Evolutionary conservation across 2,329 filamentous ascomycete genomes (phyloP).

Genomic region (Pseudogymnoascus sp.): DNA sequence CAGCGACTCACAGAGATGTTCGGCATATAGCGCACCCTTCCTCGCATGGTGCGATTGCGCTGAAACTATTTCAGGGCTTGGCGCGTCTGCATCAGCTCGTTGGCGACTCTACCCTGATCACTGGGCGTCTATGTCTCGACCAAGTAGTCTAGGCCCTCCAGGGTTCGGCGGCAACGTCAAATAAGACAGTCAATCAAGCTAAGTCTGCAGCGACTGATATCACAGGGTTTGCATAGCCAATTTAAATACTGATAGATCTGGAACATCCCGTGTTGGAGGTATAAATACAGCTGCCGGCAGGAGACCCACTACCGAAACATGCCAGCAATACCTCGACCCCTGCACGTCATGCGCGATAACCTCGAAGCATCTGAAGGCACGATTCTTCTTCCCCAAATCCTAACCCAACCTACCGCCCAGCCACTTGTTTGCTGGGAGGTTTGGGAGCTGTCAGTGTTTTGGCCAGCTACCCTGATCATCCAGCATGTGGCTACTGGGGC

Average conservation of each 20-base stretch:
- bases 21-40: neutral
- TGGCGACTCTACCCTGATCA: neutral
- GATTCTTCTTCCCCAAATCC: neutral
- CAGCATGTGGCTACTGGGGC: neutral
- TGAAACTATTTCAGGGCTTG: constrained; percentile 4
- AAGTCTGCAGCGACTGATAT: neutral
- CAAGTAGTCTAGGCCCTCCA: neutral
- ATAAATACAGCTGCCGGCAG: neutral
- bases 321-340: neutral
- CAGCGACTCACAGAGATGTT: neutral
- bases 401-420: neutral
- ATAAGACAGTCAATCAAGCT: neutral
- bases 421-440: neutral
- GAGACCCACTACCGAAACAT: constrained; percentile 1
- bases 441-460: neutral
- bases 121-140: constrained; percentile 1
- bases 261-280: neutral
- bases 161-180: neutral
- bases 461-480: neutral
- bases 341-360: neutral
- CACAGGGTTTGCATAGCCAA: neutral
- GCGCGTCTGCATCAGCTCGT: neutral
- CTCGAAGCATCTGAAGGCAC: neutral
- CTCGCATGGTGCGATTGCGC: neutral
- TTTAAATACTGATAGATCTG: neutral